Percentiles rank a stretch among this genome's conserved stretches.
These are phyloP conservation scores for Simmondsia chinensis DNA, from an alignment of 148 eudicot genomes.

Conservation along the genomic window DNA sequence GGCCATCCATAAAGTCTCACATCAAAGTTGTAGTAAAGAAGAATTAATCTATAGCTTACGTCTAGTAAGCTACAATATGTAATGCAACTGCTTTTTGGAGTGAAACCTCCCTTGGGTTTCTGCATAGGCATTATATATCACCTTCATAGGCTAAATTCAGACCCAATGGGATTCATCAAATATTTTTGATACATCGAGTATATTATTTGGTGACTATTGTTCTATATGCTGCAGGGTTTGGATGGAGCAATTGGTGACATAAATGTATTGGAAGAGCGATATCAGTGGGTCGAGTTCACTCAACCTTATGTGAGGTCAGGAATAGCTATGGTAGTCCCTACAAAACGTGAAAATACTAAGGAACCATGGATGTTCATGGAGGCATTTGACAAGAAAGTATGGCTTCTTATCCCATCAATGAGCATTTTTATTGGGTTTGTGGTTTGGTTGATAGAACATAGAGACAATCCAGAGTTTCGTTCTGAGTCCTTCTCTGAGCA, in stretches of 20 bases:
- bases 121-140: too few relatives aligned
- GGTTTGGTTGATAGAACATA: conserved; percentile 29
- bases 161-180: too few relatives aligned
- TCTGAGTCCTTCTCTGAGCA: conserved; percentile 10
- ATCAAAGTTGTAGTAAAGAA: too few relatives aligned
- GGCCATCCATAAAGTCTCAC: too few relatives aligned
- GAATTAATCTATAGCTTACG: too few relatives aligned
- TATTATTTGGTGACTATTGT: too few relatives aligned
- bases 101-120: too few relatives aligned
- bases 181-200: too few relatives aligned
- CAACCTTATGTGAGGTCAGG: conserved; percentile 19
- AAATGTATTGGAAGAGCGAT: conserved; percentile 11
- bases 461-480: conserved; percentile 8
- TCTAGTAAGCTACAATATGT: too few relatives aligned
- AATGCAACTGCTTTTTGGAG: too few relatives aligned
- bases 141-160: too few relatives aligned
- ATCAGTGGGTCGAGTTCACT: conserved; percentile 18
- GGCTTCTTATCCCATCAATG: conserved; percentile 27
- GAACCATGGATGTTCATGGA: conserved; percentile 19
- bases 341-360: conserved; percentile 5
- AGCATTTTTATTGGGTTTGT: conserved; percentile 21
- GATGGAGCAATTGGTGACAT: conserved; percentile 17
- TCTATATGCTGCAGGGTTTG: conserved; percentile 6
- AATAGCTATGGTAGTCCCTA: conserved; percentile 12
- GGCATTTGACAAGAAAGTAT: conserved; percentile 24